Base-by-base conservation (phyloP, 1,139 yeast species). In the Scheffersomyces cryptocercus region DNA sequence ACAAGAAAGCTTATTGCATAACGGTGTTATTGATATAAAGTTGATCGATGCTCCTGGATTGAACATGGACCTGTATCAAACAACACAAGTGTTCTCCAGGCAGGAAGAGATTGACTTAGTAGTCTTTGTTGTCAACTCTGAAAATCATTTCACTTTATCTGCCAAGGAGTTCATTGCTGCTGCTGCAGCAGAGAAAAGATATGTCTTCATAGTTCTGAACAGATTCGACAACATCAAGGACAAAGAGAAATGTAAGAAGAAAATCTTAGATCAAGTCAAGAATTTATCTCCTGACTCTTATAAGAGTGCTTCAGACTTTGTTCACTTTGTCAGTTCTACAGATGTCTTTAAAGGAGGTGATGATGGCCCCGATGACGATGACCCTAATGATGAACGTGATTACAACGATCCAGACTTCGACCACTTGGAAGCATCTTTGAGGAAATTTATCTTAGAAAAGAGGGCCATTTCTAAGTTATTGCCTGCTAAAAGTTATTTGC, bases 101-200 rank as follows among this genome's bases (percentile, higher is more conserved):
- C 99, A 95, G 66, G 99, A 95, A 59, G 99, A 95, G 60, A 95
- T 95, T 52, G 99, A 95, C 62, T 74, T 95, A 55, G 97, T 95
- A 7, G 93, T 95, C 0, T 95, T 95, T 70, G 99, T 95, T 4
- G 97, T 95, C 4, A 88, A 87, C 61, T 96, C 99, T 0, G 98
- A 91, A 59, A 95, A 95, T 56, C 98, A 93, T 62, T 87, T 95
- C 58, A 95, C 99, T 0, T 72, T 89, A 42, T 88, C 96, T 0
- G 98, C 98, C 1, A 87, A 89, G 55, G 99, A 95, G 58, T 95
- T 95, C 56, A 88, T 95, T 43, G 77, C 93, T 4, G 82, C 89
- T 35, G 96, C 97, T 2, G 93, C 97, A 1, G 84, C 85, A 42
- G 99, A 95, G 57, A 93, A 91, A 66, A 84, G 95, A 49, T 81